Evolutionary conservation across 129 eudicot genomes (phyloP).

Genomic region (Saussurea involucrata): DNA sequence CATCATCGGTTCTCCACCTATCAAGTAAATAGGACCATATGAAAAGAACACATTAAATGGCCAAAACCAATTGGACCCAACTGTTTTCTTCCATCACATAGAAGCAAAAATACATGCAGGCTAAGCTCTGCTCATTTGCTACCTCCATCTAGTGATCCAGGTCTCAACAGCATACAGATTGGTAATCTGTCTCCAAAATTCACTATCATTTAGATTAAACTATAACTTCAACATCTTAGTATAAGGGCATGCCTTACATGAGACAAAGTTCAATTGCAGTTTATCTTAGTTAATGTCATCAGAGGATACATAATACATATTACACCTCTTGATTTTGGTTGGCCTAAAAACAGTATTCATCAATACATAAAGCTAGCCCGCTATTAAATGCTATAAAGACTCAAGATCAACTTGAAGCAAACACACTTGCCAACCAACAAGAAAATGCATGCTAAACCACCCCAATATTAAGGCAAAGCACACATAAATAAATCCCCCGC

Average conservation of each 20-base stretch:
- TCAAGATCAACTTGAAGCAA: background rate
- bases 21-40: background rate
- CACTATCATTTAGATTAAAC: background rate
- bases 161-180: background rate
- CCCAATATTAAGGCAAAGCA: background rate
- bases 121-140: background rate
- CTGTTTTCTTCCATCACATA: background rate
- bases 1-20: background rate
- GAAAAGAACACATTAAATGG: background rate
- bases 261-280: background rate
- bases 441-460: background rate
- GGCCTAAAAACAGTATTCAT: background rate
- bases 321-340: background rate
- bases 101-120: background rate
- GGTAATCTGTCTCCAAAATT: background rate
- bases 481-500: background rate
- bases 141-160: background rate
- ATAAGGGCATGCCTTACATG: background rate
- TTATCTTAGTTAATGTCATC: background rate
- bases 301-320: background rate
- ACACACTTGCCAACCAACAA: background rate
- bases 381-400: background rate
- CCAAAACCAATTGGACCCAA: background rate
- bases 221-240: constrained; percentile 1
- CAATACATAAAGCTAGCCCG: background rate